Evolutionary conservation across 495 filamentous ascomycete genomes (phyloP), one percentile per base, ranked within the genome.

Genomic region (Lepraria neglecta): DNA sequence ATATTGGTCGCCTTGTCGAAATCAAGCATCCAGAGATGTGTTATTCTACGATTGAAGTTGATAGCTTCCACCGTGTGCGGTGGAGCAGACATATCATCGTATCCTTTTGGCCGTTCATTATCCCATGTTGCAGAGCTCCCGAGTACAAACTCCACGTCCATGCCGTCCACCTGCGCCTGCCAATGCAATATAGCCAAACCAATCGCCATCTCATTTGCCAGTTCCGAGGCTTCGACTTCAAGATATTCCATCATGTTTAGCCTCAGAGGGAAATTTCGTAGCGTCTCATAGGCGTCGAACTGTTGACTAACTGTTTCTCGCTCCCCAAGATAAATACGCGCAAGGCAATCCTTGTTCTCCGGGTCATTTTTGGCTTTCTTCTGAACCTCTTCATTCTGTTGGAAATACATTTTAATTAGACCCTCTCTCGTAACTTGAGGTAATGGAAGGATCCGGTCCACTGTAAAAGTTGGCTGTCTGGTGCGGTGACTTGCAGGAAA

Each of bases 1-100:
- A 78, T 70, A 40, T 11, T 6, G 0, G 59, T 68, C 47, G 73
- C 74, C 17, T 71, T 67, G 64, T 80, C 75, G 60, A 80, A 81
- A 53, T 82, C 78, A 2, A 82, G 65, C n/a, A 78, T 54, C 78
- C 77, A 81, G 54, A 79, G 46, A 42, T 63, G 54, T 0, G 63
- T 6, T 35, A 45, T n/a, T 35, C 64, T 27, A 14, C 55, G 51
- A 14, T 62, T 53, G 44, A 59, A 55, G 15, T 51, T 51, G 45
- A 44, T 28, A 6, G 7, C 5, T 42, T 56, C 19, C 7, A 52
- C 27, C 3, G 6, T 47, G 31, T 56, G 35, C 1, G 38, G 58
- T 4, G 50, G 40, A 24, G 19, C 7, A 0, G 40, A 10, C 1
- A 5, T 43, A 45, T 58, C 54, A 2, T 56, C 48, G 38, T 60